These are phyloP conservation scores for Gilbertella persicaria DNA, from an alignment of 371 early-diverging fungal genomes.

Conservation along the genomic window DNA sequence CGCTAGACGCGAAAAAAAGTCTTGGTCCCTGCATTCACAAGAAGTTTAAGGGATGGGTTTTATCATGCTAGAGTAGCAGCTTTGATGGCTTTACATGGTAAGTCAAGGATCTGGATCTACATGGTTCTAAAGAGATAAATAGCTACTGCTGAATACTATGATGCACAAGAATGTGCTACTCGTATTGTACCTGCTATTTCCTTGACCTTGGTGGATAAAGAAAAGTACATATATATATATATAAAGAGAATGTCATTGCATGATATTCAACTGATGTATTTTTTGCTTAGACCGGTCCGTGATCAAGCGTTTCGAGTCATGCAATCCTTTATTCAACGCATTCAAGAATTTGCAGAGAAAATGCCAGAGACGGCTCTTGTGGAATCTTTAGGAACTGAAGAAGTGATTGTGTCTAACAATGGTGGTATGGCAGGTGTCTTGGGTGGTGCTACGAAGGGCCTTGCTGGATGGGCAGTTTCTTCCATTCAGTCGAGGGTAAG, in stretches of 20 bases:
- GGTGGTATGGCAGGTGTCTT: slow-evolving; percentile 38
- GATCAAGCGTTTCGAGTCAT: slow-evolving; percentile 80
- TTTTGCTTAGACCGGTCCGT: slow-evolving; percentile 64
- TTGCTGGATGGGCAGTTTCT: slow-evolving; percentile 55
- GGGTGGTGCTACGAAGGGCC: slow-evolving; percentile 49
- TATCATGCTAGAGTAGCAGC: slow-evolving; percentile 89
- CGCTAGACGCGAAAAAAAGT: slow-evolving; percentile 71
- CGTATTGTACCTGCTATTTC: slow-evolving; percentile 78
- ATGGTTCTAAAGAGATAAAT: too few species aligned
- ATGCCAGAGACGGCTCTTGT: slow-evolving; percentile 70
- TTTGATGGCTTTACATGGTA: slow-evolving; percentile 82
- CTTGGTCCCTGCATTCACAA: slow-evolving; percentile 79
- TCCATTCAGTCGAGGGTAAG: slow-evolving; percentile 47
- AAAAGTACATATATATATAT: slow-evolving; percentile 55
- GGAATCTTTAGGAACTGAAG: slow-evolving; percentile 8
- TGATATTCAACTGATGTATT: background rate
- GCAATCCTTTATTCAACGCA: slow-evolving; percentile 58
- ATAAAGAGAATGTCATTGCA: background rate
- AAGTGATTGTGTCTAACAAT: slow-evolving; percentile 15
- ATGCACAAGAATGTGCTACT: slow-evolving; percentile 71
- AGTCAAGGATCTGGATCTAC: too few species aligned
- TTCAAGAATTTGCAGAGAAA: slow-evolving; percentile 67
- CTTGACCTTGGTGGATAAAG: slow-evolving; percentile 80
- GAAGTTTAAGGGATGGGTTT: slow-evolving; percentile 89
- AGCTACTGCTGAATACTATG: slow-evolving; percentile 76